Percentiles rank a stretch among this genome's conserved stretches.
These are phyloP conservation scores for Alternaria arborescens DNA, from an alignment of 2,329 filamentous ascomycete genomes.

Conservation along the genomic window DNA sequence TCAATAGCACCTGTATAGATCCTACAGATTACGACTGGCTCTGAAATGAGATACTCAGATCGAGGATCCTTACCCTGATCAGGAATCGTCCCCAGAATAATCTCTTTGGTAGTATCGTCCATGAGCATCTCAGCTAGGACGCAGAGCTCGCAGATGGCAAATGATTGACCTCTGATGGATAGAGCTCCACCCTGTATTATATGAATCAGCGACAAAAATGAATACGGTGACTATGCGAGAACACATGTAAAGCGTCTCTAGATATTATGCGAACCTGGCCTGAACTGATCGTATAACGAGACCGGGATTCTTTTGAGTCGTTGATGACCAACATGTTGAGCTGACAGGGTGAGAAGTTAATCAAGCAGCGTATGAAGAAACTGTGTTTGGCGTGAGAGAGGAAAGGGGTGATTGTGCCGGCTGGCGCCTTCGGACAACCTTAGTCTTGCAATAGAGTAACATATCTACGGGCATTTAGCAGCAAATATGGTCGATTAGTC, in stretches of 20 bases:
- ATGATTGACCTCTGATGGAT: no score
- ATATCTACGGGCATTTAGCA: neutral
- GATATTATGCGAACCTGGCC: no score
- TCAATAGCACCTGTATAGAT: neutral
- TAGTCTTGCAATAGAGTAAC: neutral
- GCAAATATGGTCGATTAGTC: neutral
- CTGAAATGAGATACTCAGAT: neutral
- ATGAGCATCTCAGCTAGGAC: neutral
- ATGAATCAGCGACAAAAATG: no score
- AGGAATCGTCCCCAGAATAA: neutral
- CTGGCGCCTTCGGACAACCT: neutral
- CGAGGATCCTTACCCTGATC: neutral
- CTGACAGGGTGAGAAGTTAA: neutral
- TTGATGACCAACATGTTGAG: neutral
- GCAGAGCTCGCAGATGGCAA: neutral
- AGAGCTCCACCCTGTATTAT: no score
- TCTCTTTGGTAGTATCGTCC: neutral
- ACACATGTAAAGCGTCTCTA: no score
- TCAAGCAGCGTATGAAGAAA: neutral
- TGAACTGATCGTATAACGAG: no score
- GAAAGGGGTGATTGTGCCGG: neutral
- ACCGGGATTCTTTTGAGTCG: neutral
- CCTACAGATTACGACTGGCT: neutral
- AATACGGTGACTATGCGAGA: no score
- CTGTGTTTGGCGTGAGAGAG: neutral